A percentile compares a stretch with the other conserved stretches of the same genome.
phyloP scores from a whole-genome alignment of 768 basidiomycete species.

The Boletus tylopilopsis region DNA sequence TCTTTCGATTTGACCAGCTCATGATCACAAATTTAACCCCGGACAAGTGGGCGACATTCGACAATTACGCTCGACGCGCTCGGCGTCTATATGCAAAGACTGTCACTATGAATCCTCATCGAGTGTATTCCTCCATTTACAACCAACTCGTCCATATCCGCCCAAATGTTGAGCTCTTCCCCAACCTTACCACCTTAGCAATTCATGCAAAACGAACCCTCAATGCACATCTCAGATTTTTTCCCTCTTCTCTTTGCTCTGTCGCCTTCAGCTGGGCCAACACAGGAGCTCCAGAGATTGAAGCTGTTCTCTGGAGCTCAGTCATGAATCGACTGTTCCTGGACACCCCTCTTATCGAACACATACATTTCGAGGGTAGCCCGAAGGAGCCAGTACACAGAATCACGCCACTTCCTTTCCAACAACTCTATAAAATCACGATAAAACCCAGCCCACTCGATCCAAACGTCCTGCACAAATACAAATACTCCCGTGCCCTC shows the following conservation, averaged over 20 bases:
- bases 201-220: conserved; percentile 16
- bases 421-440: conserved; percentile 15
- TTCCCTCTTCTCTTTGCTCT: conserved; percentile 22
- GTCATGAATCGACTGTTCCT: conserved; percentile 16
- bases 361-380: conserved; percentile 23
- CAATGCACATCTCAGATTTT: conserved; percentile 12
- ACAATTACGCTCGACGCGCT: conserved; percentile 21
- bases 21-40: conserved; percentile 4
- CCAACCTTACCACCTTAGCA: conserved; percentile 14
- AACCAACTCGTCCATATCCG: conserved; percentile 20
- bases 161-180: conserved; percentile 24
- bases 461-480: conserved; percentile 26
- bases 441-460: conserved; percentile 21
- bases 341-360: conserved; percentile 21
- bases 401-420: conserved; percentile 17
- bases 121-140: conserved; percentile 25
- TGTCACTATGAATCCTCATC: conserved; percentile 24
- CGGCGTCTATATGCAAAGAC: conserved; percentile 24
- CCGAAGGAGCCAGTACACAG: conserved; percentile 17
- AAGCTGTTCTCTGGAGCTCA: conserved; percentile 19
- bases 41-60: conserved; percentile 18
- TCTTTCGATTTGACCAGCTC: conserved; percentile 11
- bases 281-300: conserved; percentile 7
- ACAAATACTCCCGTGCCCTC: conserved; percentile 22
- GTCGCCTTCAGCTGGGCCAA: conserved; percentile 22